Base-by-base conservation (phyloP, 2,329 filamentous ascomycete genomes). In the Nothophoma quercina region DNA sequence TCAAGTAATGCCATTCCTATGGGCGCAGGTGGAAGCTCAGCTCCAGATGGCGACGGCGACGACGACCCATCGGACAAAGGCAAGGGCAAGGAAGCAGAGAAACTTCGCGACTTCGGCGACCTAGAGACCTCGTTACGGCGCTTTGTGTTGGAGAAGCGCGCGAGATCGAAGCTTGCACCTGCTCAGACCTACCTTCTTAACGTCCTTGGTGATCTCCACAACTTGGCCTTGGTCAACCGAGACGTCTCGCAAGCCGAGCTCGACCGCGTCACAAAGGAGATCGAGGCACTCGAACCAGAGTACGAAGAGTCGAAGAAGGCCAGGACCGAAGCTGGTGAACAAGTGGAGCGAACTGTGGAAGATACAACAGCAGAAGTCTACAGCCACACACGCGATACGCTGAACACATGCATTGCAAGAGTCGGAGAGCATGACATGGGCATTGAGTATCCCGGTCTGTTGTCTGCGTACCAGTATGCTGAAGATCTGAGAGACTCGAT, bases 101-200 rank as follows among this genome's bases (percentile, higher is more conserved):
- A 96, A 75, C 81, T 93, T 9, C 85, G 88, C 53, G 93, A 98
- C 67, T 99, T 99, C 70, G 89, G 93, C 68, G 88, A 88, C 45
- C 82, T 99, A 5, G 95, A 99, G 74, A 86, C 90, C 60, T 95
- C 95, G 3, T 76, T 99, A 29, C 85, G 95, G 53, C 87, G 93
- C 35, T 99, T 99, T 64, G 95, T 99, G 7, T 82, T 99, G 21
- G 95, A 99, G 72, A 98, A 98, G 80, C 86, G 95, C 49, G 92
- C 95, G 39, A 86, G 92, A 23, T 98, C 95, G 7, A 99, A 99
- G 78, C 83, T 99, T 54, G 93, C 95, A 1, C 95, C 95, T 5
- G 95, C 95, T 6, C 93, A 92, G 76, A 98, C 93, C 2, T 99
- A 99, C 70, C 85, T 99, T 1, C 80, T 96, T 65, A 99, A 99